A percentile compares a stretch with the other conserved stretches of the same genome.
phyloP scores from a whole-genome alignment of 1,284 basidiomycete genomes.

The Exsudoporus floridanus region DNA sequence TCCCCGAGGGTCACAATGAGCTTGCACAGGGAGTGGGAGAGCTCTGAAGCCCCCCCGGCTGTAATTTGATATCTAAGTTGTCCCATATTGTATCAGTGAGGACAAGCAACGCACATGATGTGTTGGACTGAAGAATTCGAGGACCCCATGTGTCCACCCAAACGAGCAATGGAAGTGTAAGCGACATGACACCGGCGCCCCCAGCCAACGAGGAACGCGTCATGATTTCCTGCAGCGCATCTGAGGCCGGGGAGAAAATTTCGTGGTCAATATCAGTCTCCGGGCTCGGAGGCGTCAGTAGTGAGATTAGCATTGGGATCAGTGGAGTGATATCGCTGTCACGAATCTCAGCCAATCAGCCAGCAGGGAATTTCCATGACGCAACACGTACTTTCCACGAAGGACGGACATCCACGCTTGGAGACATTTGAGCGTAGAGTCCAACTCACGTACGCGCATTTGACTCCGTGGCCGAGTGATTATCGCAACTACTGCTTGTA shows the following conservation, averaged over 20 bases:
- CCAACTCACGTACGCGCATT: conserved; percentile 45
- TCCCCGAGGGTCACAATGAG: conserved; percentile 80
- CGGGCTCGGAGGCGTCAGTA: conserved; percentile 48
- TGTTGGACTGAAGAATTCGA: conserved; percentile 50
- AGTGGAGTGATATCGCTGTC: conserved; percentile 60
- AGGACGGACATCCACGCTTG: conserved; percentile 78
- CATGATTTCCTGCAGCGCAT: conserved; percentile 76
- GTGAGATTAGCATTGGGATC: conserved; percentile 58
- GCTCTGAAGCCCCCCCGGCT: conserved; percentile 50
- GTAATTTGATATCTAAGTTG: background rate
- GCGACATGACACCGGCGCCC: conserved; percentile 66
- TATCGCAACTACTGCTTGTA: conserved; percentile 59
- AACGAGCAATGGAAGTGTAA: conserved; percentile 79
- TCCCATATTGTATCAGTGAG: background rate
- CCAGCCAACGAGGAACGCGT: conserved; percentile 69
- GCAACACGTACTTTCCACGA: conserved; percentile 56
- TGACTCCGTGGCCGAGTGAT: conserved; percentile 40
- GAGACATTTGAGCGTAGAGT: conserved; percentile 73
- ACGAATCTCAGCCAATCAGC: background rate
- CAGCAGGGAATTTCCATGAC: background rate
- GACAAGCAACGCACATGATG: conserved; percentile 38
- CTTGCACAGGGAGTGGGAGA: conserved; percentile 72
- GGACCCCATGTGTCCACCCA: conserved; percentile 65
- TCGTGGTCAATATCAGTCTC: conserved; percentile 44
- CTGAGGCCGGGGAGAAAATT: conserved; percentile 62